Base-by-base conservation (phyloP, 1,284 basidiomycete species). In the Mrakiaceae sp. region DNA sequence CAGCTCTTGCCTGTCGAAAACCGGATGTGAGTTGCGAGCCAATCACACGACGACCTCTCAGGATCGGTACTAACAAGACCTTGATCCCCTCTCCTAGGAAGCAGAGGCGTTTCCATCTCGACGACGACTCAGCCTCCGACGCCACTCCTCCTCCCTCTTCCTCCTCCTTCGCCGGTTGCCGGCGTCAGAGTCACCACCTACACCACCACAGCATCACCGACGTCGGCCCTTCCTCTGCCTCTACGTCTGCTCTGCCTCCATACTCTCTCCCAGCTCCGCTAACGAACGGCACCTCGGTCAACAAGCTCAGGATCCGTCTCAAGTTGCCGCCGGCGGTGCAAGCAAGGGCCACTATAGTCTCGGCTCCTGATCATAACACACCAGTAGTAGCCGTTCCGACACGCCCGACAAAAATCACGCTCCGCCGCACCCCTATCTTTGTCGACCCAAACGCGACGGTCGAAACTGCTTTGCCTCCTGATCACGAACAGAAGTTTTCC, bases 1-100 rank as follows among this genome's bases (percentile, higher is more conserved):
- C 62, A 58, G 49, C 56, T 63, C 47, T 40, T 63, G 10, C 61
- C 61, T 40, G 58, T 59, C 3, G 60, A 61, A 27, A 61, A 54
- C 43, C 50, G 60, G 12, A 53, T 53, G 60, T 61, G n/a, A n/a
- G 9, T 49, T n/a, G n/a, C 9, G 10, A 49, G n/a, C 2, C n/a
- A n/a, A 49, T 14, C n/a, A 49, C 2, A 49, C 2, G 9, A n/a
- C 27, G 58, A 50, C 40, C 5, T 49, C 49, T 48, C 57, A 27
- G 14, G 7, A 9, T 49, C 47, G 54, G 43, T 10, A 8, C 44
- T 47, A 44, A 58, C 14, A 12, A 14, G 56, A 14, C 47, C 7
- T 8, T 27, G 10, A 40, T 14, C 27, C 14, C 39, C 10, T 47
- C 40, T 53, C 8, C 42, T 3, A 61, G 60, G 50, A 61, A 53